phyloP scores from a whole-genome alignment of 257 asterid species.

The Salvia hispanica region DNA sequence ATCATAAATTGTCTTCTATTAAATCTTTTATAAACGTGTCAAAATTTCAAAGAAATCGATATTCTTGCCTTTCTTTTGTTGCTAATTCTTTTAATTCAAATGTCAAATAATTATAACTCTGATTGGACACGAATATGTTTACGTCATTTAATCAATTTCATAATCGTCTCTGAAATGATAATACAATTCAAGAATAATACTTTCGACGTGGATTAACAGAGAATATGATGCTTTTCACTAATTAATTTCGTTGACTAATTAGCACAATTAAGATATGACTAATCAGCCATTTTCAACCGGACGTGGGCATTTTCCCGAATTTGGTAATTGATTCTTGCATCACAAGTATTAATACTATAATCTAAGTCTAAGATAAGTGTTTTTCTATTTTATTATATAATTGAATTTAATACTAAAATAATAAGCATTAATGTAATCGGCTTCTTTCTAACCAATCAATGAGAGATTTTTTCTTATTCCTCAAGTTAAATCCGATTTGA shows the following conservation, averaged over 20 bases:
- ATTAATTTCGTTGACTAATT: constrained; percentile 38
- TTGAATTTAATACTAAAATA: background rate
- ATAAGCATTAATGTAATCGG: background rate
- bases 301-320: background rate
- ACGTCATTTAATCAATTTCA: constrained; percentile 20
- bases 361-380: background rate
- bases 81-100: background rate
- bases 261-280: constrained; percentile 23
- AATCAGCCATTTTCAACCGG: background rate
- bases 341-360: constrained; percentile 17
- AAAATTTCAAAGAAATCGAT: no score
- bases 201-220: constrained; percentile 6
- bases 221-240: constrained; percentile 19
- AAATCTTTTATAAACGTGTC: no score
- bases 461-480: constrained; percentile 30
- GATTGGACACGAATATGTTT: constrained; percentile 20
- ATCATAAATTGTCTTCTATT: no score
- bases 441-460: constrained; percentile 21
- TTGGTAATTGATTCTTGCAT: constrained; percentile 27
- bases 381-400: background rate
- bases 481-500: constrained; percentile 24
- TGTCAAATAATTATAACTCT: background rate
- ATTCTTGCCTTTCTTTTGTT: background rate
- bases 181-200: background rate
- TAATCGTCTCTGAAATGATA: constrained; percentile 16